These are phyloP conservation scores for Ascochyta koolunga DNA, from an alignment of 2,329 filamentous ascomycete genomes.

Conservation along the genomic window DNA sequence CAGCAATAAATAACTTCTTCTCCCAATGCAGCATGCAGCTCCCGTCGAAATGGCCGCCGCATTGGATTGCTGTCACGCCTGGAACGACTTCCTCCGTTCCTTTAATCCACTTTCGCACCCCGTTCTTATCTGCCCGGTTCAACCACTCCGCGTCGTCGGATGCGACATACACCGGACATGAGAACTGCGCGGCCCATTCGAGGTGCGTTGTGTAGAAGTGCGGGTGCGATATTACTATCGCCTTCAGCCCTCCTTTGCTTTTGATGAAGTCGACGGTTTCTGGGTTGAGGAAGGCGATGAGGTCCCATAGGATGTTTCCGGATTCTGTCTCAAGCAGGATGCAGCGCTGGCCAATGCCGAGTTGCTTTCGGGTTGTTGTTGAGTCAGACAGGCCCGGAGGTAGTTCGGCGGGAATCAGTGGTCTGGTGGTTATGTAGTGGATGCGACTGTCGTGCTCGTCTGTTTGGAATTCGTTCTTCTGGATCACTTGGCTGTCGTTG, in stretches of 20 bases:
- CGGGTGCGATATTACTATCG: slow-evolving; percentile 78
- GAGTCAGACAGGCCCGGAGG: slow-evolving; percentile 46
- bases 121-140: slow-evolving; percentile 53
- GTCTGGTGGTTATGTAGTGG: slow-evolving; percentile 53
- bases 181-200: slow-evolving; percentile 73
- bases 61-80: slow-evolving; percentile 68
- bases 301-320: slow-evolving; percentile 80
- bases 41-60: slow-evolving; percentile 81
- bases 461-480: slow-evolving; percentile 62
- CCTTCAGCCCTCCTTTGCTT: slow-evolving; percentile 67
- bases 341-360: slow-evolving; percentile 78
- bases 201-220: slow-evolving; percentile 82
- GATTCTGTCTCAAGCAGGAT: slow-evolving; percentile 68
- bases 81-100: slow-evolving; percentile 49
- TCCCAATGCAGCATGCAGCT: slow-evolving; percentile 69
- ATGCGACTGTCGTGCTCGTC: slow-evolving; percentile 54
- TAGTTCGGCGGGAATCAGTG: slow-evolving; percentile 25
- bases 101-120: slow-evolving; percentile 55
- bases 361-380: slow-evolving; percentile 48
- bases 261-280: slow-evolving; percentile 66
- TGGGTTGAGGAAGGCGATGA: slow-evolving; percentile 71
- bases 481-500: slow-evolving; percentile 48
- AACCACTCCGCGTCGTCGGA: slow-evolving; percentile 71
- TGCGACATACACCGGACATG: slow-evolving; percentile 72
- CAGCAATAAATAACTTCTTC: slow-evolving; percentile 69